Base-by-base conservation (phyloP, 2,329 filamentous ascomycete genomes). In the Neodidymelliopsis sp. region DNA sequence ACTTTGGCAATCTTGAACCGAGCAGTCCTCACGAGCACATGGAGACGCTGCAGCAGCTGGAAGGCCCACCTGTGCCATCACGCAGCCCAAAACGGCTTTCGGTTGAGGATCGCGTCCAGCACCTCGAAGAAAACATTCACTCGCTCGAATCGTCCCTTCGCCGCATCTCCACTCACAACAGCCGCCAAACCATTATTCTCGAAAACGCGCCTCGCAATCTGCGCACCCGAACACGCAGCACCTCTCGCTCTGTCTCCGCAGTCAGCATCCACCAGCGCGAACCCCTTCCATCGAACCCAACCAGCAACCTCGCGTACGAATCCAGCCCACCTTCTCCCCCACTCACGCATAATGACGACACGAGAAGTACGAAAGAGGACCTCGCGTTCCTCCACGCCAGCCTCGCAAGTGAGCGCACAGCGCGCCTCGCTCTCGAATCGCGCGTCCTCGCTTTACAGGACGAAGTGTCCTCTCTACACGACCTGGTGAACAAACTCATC, bases 181-280 rank as follows among this genome's bases (percentile, higher is more conserved):
- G 69, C 33, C 67, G 67, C 4, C 69, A 73, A 50, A 73, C 70
- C 39, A 71, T 74, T 47, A 71, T 74, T 28, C 65, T 74, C 8
- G 69, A 72, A 36, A 70, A 69, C 16, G 65, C 69, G 25, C 70
- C 71, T 4, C 67, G 64, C 33, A 69, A 62, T 11, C 58, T 67
- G 1, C 63, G 67, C 8, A 62, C 66, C 4, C 58, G 71, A 4
- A 65, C 71, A 19, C 51, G 66, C 18, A 70, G 65, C 37, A 60
- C 62, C 0, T 71, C 67, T 2, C 47, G 54, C 18, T 57, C 54
- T 23, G 22, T 46, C 11, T 51, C 53, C 8, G 33, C 30, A 4
- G 48, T 41, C 53, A 51, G 48, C 41, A 41, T 51, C 16, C 48
- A 51, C 30, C 48, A 51, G 37, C 47, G 47, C 35, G 47, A 50